Evolutionary conservation across 108 stramenopile species (phyloP).

Genomic region (Cyclostephanos tholiformis): DNA sequence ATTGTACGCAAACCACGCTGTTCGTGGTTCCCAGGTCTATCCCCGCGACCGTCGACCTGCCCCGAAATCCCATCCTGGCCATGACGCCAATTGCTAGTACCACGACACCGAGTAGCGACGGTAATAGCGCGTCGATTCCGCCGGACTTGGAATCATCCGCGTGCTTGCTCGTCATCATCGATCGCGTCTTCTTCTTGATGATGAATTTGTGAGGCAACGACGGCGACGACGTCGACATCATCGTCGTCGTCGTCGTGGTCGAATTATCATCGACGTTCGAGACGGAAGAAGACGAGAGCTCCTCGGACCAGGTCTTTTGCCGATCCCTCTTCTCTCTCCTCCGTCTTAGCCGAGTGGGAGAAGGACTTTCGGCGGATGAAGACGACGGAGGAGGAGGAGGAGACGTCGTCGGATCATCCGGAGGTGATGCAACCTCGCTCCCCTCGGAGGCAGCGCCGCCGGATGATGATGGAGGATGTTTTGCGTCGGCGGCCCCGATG

Average conservation of each 20-base stretch:
- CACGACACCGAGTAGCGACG: constrained; percentile 69
- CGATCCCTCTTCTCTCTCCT: constrained; percentile 29
- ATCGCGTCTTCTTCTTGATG: constrained; percentile 49
- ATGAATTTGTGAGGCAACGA: constrained; percentile 18
- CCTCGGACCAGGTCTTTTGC: constrained; percentile 31
- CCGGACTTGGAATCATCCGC: constrained; percentile 56
- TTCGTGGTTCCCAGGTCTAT: constrained; percentile 91
- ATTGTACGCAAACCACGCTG: constrained; percentile 84
- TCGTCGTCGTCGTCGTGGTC: background rate
- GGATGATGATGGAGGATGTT: background rate
- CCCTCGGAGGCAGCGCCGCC: background rate
- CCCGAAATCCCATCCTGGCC: constrained; percentile 87
- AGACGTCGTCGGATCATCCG: background rate
- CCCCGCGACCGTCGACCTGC: constrained; percentile 78
- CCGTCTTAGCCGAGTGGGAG: background rate
- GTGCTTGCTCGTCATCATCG: constrained; percentile 50
- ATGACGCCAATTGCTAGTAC: constrained; percentile 67
- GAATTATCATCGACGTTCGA: background rate
- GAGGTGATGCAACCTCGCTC: background rate
- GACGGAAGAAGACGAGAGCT: background rate
- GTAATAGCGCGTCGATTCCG: constrained; percentile 78
- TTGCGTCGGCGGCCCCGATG: background rate
- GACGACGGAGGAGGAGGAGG: background rate
- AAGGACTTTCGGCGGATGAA: background rate
- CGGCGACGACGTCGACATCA: background rate